These are phyloP conservation scores for Podaxis carcinomalis DNA, from an alignment of 768 basidiomycete species.

Conservation along the genomic window DNA sequence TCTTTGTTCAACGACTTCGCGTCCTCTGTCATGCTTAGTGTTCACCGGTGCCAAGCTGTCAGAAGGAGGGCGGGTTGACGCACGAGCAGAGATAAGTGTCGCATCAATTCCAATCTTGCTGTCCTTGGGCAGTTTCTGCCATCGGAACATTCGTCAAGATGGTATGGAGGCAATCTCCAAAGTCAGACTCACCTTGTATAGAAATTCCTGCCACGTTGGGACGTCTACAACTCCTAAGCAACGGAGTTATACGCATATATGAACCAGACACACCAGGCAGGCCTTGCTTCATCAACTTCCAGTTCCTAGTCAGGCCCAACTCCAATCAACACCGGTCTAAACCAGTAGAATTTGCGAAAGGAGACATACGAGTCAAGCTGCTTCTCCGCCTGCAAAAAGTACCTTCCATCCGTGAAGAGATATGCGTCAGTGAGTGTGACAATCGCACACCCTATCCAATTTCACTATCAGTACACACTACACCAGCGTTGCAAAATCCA, in stretches of 20 bases:
- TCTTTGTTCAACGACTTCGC: slow-evolving; percentile 57
- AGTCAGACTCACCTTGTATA: slow-evolving; percentile 50
- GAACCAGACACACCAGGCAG: slow-evolving; percentile 51
- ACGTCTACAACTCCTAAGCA: slow-evolving; percentile 47
- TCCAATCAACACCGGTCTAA: neutral
- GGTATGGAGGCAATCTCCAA: neutral
- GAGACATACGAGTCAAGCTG: slow-evolving; percentile 74
- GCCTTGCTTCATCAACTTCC: slow-evolving; percentile 93
- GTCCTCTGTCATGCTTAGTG: slow-evolving; percentile 41
- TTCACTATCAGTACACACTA: slow-evolving; percentile 4
- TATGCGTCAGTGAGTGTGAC: slow-evolving; percentile 67
- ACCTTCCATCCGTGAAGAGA: slow-evolving; percentile 94
- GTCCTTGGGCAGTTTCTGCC: slow-evolving; percentile 55
- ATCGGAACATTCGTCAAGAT: neutral
- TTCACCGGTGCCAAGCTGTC: neutral
- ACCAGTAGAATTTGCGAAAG: too few relatives aligned
- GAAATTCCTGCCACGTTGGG: slow-evolving; percentile 86
- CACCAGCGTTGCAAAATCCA: neutral
- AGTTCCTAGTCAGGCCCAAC: slow-evolving; percentile 49
- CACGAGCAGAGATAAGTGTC: slow-evolving; percentile 65
- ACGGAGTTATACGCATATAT: neutral
- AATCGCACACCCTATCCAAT: slow-evolving; percentile 62
- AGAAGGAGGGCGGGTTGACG: slow-evolving; percentile 11
- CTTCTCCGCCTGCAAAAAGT: slow-evolving; percentile 88
- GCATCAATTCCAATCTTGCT: slow-evolving; percentile 82